A percentile compares a stretch with the other conserved stretches of the same genome.
phyloP scores from a whole-genome alignment of 192 early-diverging fungal genomes.

The Chytriomyces sp. region DNA sequence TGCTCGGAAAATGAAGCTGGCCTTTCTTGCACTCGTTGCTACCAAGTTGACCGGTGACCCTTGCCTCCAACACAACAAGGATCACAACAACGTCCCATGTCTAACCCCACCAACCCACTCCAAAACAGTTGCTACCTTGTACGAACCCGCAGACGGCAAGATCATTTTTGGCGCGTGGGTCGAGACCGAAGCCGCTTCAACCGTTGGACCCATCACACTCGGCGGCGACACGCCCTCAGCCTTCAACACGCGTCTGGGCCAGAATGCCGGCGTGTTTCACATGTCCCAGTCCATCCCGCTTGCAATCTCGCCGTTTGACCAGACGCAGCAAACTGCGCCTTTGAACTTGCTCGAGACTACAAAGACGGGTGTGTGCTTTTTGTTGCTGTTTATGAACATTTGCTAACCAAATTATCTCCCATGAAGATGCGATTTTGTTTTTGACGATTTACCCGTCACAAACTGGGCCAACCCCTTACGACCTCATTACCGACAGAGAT shows the following conservation, averaged over 20 bases:
- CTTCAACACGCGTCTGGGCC: constrained; percentile 47
- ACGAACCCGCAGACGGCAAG: constrained; percentile 47
- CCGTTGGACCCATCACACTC: neutral
- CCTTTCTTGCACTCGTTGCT: too few relatives aligned
- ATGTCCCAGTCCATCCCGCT: constrained; percentile 43
- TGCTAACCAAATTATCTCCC: neutral
- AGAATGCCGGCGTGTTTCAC: constrained; percentile 45
- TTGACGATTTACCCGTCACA: constrained; percentile 32
- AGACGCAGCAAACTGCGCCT: constrained; percentile 11
- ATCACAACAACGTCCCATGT: too few relatives aligned
- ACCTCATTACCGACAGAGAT: constrained; percentile 27
- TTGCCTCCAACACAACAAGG: too few relatives aligned
- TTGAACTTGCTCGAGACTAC: constrained; percentile 25
- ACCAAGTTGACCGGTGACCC: too few relatives aligned
- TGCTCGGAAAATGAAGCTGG: too few relatives aligned
- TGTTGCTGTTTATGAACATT: neutral
- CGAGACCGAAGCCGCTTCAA: constrained; percentile 25
- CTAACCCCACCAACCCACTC: too few relatives aligned
- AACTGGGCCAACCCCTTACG: neutral
- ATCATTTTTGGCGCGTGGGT: constrained; percentile 44
- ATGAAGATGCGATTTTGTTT: constrained; percentile 32
- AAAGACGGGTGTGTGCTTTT: constrained; percentile 12
- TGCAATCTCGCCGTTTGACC: constrained; percentile 16
- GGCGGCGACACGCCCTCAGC: constrained; percentile 40
- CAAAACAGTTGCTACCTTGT: constrained; percentile 18